Conservation (phyloP, 305 asterid species). For the Fraxinus xanthoxyloides region DNA sequence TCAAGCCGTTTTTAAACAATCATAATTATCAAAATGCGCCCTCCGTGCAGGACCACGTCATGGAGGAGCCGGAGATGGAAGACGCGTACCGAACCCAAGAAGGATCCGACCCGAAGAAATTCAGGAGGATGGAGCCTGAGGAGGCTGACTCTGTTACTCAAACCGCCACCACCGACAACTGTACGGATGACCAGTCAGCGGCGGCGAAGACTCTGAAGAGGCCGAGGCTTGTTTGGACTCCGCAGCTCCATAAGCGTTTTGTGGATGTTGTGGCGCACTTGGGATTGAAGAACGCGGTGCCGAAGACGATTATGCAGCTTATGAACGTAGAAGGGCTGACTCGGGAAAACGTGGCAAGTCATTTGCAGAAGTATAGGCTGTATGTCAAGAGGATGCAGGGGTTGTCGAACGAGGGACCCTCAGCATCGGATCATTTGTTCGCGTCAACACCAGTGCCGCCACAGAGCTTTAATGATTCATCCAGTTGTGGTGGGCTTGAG, state of each 20-base stretch:
- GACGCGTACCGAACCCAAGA: slow-evolving; percentile 38
- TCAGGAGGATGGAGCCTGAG: slow-evolving; percentile 37
- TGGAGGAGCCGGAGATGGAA: slow-evolving; percentile 34
- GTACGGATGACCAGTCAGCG: slow-evolving; percentile 45
- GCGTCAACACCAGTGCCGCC: slow-evolving; percentile 66
- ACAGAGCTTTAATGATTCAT: slow-evolving; percentile 63
- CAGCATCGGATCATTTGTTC: slow-evolving; percentile 68
- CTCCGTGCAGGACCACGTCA: slow-evolving; percentile 40
- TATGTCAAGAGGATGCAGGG: slow-evolving; percentile 88
- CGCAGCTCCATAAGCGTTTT: slow-evolving; percentile 88
- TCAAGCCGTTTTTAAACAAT: slow-evolving; percentile 30
- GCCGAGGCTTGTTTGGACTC: slow-evolving; percentile 95
- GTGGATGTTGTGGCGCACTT: slow-evolving; percentile 86
- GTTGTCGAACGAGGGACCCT: slow-evolving; percentile 61
- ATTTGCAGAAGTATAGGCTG: slow-evolving; percentile 85
- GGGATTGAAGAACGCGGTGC: slow-evolving; percentile 87
- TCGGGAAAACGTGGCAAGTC: slow-evolving; percentile 91
- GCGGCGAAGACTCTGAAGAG: slow-evolving; percentile 62
- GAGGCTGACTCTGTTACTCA: slow-evolving; percentile 37
- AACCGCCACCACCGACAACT: slow-evolving; percentile 30
- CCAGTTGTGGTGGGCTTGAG: slow-evolving; percentile 40
- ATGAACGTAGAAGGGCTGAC: slow-evolving; percentile 95
- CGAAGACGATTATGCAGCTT: slow-evolving; percentile 90
- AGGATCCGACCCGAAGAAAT: slow-evolving; percentile 35
- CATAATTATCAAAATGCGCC: slow-evolving; percentile 6